Evolutionary conservation across 306 rosid species (phyloP).

Genomic region (Gastrolobium villosum): DNA sequence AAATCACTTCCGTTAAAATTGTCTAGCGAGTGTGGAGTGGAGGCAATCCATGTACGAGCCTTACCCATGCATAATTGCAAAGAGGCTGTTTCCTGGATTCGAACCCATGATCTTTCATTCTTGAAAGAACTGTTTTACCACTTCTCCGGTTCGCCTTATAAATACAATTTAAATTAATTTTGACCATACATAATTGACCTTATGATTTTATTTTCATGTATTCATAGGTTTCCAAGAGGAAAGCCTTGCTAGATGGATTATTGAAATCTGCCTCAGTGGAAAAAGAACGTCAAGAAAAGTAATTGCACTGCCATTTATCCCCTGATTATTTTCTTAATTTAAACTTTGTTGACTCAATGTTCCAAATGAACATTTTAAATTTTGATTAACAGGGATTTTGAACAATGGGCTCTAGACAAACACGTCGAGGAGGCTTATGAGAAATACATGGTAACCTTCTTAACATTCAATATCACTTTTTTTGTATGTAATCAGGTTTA

Average conservation of each 20-base stretch:
- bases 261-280: constrained; percentile 62
- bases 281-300: constrained; percentile 77
- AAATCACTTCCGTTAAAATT: too few relatives aligned
- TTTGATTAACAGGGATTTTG: constrained; percentile 74
- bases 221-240: constrained; percentile 67
- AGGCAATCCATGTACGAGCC: too few relatives aligned
- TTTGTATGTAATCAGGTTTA: constrained; percentile 38
- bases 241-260: constrained; percentile 64
- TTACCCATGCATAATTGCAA: too few relatives aligned
- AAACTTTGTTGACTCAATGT: constrained; percentile 40
- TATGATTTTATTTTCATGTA: constrained; percentile 41
- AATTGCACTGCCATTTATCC: constrained; percentile 49
- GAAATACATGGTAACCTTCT: constrained; percentile 76
- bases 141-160: too few relatives aligned
- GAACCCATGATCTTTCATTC: too few relatives aligned
- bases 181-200: constrained; percentile 36
- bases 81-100: too few relatives aligned
- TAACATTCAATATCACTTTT: constrained; percentile 20
- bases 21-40: too few relatives aligned
- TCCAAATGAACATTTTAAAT: constrained; percentile 32
- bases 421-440: constrained; percentile 78
- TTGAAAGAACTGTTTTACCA: too few relatives aligned
- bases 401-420: constrained; percentile 76
- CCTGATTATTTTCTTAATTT: constrained; percentile 45
- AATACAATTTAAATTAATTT: constrained; percentile 32